Evolutionary conservation across 1,139 yeast genomes (phyloP).

Genomic region (Candida frijolesensis): DNA sequence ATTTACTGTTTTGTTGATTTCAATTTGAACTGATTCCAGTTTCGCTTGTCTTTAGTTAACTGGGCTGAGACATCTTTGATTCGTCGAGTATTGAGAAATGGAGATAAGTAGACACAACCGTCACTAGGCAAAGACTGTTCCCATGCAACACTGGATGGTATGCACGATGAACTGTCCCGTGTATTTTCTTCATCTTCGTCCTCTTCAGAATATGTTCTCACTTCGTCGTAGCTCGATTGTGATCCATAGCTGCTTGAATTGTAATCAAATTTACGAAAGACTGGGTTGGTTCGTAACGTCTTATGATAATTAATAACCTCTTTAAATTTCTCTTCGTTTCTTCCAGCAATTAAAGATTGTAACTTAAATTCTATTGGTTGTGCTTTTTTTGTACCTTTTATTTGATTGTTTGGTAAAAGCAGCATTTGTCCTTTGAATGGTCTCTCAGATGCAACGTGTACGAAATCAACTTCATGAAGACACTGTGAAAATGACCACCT

Average conservation of each 20-base stretch:
- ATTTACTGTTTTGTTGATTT: slow-evolving; percentile 9
- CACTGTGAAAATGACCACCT: slow-evolving; percentile 42
- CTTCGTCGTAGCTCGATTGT: slow-evolving; percentile 8
- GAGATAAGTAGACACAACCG: slow-evolving; percentile 1
- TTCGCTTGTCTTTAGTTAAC: slow-evolving; percentile 11
- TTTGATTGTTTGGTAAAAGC: background rate
- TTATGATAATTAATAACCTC: slow-evolving; percentile 23
- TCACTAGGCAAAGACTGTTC: slow-evolving; percentile 7
- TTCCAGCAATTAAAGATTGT: slow-evolving; percentile 28
- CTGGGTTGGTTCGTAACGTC: slow-evolving; percentile 11
- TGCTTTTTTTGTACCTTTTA: background rate
- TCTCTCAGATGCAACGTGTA: slow-evolving; percentile 11
- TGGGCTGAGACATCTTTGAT: slow-evolving; percentile 7
- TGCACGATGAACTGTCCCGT: slow-evolving; percentile 5
- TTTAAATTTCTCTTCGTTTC: slow-evolving; percentile 25
- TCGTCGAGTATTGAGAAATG: slow-evolving; percentile 4
- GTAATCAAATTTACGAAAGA: slow-evolving; percentile 10
- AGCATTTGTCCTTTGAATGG: slow-evolving; percentile 12
- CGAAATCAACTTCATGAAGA: slow-evolving; percentile 27
- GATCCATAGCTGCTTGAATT: slow-evolving; percentile 15
- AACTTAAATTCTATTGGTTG: slow-evolving; percentile 22
- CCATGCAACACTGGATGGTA: background rate
- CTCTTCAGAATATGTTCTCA: background rate
- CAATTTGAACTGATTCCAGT: slow-evolving; percentile 12
- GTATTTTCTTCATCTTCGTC: background rate